A percentile compares a stretch with the other conserved stretches of the same genome.
These are phyloP conservation scores for Astrephomene gubernaculifera DNA, from an alignment of 139 green algal species.

Conservation along the genomic window DNA sequence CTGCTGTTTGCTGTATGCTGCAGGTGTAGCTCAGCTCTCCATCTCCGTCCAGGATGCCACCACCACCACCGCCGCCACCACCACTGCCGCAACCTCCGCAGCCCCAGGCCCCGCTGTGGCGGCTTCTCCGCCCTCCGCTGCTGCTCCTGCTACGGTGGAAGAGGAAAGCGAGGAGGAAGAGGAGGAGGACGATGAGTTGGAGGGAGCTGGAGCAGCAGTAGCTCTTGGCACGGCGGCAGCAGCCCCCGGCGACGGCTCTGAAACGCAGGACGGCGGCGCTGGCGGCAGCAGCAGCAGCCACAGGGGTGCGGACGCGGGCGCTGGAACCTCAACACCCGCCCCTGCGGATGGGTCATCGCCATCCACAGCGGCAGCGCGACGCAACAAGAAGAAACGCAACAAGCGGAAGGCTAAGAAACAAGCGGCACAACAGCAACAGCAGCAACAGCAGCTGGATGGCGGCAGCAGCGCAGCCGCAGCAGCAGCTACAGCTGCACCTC, in stretches of 20 bases:
- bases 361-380: too few relatives aligned
- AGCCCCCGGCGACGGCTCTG: not conserved
- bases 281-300: not conserved
- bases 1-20: too few relatives aligned
- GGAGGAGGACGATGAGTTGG: not conserved
- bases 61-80: not conserved
- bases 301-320: not conserved
- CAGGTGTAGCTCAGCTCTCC: too few relatives aligned
- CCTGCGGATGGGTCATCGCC: too few relatives aligned
- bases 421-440: not conserved
- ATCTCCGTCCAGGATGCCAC: too few relatives aligned
- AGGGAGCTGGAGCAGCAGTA: not conserved
- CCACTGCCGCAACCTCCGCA: not conserved
- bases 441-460: not conserved
- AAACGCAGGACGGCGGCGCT: too few relatives aligned
- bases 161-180: not conserved
- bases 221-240: not conserved
- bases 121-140: not conserved
- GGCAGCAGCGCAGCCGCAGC: not conserved
- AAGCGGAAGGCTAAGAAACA: slow-evolving; percentile 10
- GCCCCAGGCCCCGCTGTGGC: not conserved
- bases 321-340: too few relatives aligned
- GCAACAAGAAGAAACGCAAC: not conserved
- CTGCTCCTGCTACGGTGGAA: not conserved
- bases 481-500: not conserved